Base-by-base conservation (phyloP, 805 yeast genomes). In the Yarrowia sp. region DNA sequence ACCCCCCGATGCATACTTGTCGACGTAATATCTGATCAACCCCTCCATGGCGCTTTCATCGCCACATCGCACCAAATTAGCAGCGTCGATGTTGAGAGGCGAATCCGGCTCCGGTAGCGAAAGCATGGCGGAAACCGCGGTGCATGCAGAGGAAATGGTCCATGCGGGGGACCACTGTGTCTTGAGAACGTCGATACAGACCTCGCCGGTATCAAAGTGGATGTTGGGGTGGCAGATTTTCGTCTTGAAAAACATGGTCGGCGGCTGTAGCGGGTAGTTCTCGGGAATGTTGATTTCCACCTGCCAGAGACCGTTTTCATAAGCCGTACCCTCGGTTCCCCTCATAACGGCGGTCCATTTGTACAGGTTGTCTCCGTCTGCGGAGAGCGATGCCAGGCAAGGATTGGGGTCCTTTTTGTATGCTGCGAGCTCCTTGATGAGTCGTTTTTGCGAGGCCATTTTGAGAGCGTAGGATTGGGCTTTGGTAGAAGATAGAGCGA, bases 181-280 rank as follows among this genome's bases (percentile, higher is more conserved):
- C 45, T 76, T 73, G 19, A 79, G 74, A 16, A 79, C 77, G 63
- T 79, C 82, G 8, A 79, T 69, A 69, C 82, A 79, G 3, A 79
- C 76, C 53, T 77, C 80, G 22, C 82, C 82, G 9, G 79, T 77
- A 67, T 76, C 75, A 59, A 77, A 76, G 69, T 78, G 76, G 66
- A 79, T 75, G 58, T 79, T 79, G 0, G 82, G 82, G 71, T 79
- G 82, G 67, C 77, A 72, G 45, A 75, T 78, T 19, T 66, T 72
- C 19, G 75, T 74, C n/a, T 48, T 67, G 71, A 85, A 86, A 53
- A 71, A 73, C 72, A 85, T 80, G 12, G 70, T 74, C 5, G 89
- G 89, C 0, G 89, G 87, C 45, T 75, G 74, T 14, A 80, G 74
- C 1, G 89, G 89, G 73, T 85, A 85, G 38, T 74, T 74, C 7